Base-by-base conservation (phyloP, 768 basidiomycete species). In the Exidia glandulosa region DNA sequence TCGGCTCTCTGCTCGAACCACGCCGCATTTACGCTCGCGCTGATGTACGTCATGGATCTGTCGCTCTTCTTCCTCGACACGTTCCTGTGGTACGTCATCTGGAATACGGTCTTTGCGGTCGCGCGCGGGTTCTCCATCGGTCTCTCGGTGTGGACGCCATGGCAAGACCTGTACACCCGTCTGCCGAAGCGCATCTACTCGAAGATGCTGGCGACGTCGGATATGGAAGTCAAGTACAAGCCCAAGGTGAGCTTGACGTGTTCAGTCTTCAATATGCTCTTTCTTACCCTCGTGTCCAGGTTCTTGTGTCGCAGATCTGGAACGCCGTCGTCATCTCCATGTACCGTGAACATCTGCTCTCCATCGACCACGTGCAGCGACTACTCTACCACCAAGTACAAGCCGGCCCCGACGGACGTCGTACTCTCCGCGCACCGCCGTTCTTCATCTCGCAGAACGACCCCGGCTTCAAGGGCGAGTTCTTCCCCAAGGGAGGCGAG, bases 321-420 rank as follows among this genome's bases (percentile, higher is more conserved):
- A 99, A 99, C 70, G 96, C 96, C 27, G 87, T 99, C 75, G 96
- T 99, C 74, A 98, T 99, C 65, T 98, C 95, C 14, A 99, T 99
- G 96, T 99, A 98, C 73, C 87, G 96, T 68, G 96, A 99, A 72
- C 96, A 98, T 70, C 73, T 99, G n/a, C 77, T 98, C 34, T 97
- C 94, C 55, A 99, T 99, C 68, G 94, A 97, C 66, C 96, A 99
- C 67, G 95, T 99, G 45, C 96, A 99, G 75, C 96, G 95, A 71
- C 75, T 98, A 12, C 83, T 98, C 9, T 98, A 99, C 66, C 96
- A 98, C 72, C 96, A 99, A 70, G 90, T 98, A 32, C 93, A 95
- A 65, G 79, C 82, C 2, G 85, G 83, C 33, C 77, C 79, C 57
- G 90, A 90, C 61, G 94, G 93, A 47, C 88, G 94, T 63, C 84